These are phyloP conservation scores for Euphorbia lathyris DNA, from an alignment of 345 rosid species.

Conservation along the genomic window DNA sequence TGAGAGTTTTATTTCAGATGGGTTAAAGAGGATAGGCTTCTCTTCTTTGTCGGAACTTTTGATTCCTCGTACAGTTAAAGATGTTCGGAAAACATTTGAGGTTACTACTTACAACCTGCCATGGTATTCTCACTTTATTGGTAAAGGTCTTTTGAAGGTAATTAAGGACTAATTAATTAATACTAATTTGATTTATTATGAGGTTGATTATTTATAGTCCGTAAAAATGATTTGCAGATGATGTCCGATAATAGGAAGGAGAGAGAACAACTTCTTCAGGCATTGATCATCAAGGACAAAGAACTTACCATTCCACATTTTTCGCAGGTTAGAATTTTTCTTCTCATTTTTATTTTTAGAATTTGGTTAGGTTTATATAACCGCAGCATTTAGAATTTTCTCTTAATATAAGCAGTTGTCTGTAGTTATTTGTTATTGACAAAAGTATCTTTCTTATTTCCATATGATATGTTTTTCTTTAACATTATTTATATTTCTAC, in stretches of 20 bases:
- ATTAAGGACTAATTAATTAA: no score
- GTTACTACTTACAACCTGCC: constrained; percentile 18
- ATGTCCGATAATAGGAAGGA: constrained; percentile 17
- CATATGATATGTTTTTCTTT: no score
- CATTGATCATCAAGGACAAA: constrained; percentile 8
- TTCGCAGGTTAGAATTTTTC: constrained; percentile 3
- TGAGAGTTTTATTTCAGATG: constrained; percentile 24
- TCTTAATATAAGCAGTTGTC: no score
- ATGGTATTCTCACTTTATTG: constrained; percentile 23
- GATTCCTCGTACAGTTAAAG: constrained; percentile 33
- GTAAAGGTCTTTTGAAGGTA: constrained; percentile 34
- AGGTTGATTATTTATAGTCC: no score
- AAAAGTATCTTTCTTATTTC: no score
- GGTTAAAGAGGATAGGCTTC: constrained; percentile 24
- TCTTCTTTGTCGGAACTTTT: constrained; percentile 29
- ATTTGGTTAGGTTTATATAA: no score
- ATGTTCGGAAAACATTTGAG: constrained; percentile 12
- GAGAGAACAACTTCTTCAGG: constrained; percentile 14
- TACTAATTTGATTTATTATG: no score
- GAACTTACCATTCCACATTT: constrained; percentile 4
- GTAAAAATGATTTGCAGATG: constrained; percentile 5
- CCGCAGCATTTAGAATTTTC: no score
- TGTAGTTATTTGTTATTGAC: no score
- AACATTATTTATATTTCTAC: no score
- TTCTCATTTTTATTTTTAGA: background rate